Evolutionary conservation across 1,139 yeast species (phyloP).

Genomic region (Zygosaccharomyces pseudobailii): DNA sequence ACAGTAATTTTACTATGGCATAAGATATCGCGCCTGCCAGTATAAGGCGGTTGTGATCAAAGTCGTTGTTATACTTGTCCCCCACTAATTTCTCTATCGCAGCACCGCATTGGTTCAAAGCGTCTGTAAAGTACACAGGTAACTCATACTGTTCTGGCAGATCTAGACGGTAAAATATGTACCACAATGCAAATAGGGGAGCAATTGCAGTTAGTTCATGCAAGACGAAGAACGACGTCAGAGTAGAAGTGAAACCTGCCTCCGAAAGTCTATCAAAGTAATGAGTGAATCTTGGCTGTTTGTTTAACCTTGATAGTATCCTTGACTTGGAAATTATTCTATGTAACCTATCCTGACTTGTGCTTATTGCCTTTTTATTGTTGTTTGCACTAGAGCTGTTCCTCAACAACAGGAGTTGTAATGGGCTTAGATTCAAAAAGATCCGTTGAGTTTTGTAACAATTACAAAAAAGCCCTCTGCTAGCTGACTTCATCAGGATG

Average conservation of each 20-base stretch:
- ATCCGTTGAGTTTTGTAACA: not conserved
- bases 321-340: conserved; percentile 25
- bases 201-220: conserved; percentile 83
- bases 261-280: conserved; percentile 27
- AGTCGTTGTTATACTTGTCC: conserved; percentile 20
- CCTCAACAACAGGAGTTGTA: conserved; percentile 1
- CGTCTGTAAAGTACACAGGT: conserved; percentile 19
- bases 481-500: not conserved
- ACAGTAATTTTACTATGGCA: conserved; percentile 59
- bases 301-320: conserved; percentile 21
- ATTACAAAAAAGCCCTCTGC: not conserved
- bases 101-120: conserved; percentile 23
- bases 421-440: not conserved
- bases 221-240: conserved; percentile 69
- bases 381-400: conserved; percentile 2
- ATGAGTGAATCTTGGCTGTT: conserved; percentile 21
- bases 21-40: conserved; percentile 88
- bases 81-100: conserved; percentile 31
- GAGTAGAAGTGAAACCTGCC: conserved; percentile 61
- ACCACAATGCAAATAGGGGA: conserved; percentile 78
- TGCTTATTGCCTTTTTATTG: not conserved
- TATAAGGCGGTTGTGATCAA: conserved; percentile 39
- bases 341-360: conserved; percentile 19
- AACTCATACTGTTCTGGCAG: conserved; percentile 36
- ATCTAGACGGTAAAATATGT: conserved; percentile 54